Conservation (phyloP, 805 yeast genomes). For the Starmerella gropengiesseri region DNA sequence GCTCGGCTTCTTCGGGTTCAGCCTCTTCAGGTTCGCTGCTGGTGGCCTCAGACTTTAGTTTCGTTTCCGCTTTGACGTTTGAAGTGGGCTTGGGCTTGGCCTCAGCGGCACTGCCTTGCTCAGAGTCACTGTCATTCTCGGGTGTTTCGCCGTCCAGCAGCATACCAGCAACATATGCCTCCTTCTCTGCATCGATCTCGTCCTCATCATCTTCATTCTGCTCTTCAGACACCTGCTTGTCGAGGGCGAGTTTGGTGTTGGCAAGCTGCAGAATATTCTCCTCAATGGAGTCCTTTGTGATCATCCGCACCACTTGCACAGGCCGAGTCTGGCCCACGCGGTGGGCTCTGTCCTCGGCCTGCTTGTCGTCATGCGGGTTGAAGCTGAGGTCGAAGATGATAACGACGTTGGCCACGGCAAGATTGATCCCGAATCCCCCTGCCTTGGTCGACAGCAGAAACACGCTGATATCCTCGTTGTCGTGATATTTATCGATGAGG, state of each 20-base stretch:
- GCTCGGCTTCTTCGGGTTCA: too few species aligned
- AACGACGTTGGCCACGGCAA: constrained; percentile 90
- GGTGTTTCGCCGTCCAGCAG: constrained; percentile 23
- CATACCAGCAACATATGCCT: constrained; percentile 32
- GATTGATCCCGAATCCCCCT: constrained; percentile 96
- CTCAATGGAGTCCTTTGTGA: constrained; percentile 68
- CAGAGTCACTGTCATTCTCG: neutral
- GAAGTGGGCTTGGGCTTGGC: neutral
- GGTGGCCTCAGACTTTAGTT: too few species aligned
- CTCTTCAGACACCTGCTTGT: constrained; percentile 37
- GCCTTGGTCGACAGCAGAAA: constrained; percentile 89
- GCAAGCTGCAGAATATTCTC: constrained; percentile 82
- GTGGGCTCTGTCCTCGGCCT: constrained; percentile 98
- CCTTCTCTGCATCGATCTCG: constrained; percentile 30
- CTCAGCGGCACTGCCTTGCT: neutral
- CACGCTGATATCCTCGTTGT: constrained; percentile 69
- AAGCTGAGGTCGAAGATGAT: constrained; percentile 86
- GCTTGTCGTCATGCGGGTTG: constrained; percentile 97
- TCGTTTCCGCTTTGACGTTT: too few species aligned
- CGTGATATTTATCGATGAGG: constrained; percentile 77
- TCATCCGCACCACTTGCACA: constrained; percentile 66
- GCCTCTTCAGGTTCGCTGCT: too few species aligned
- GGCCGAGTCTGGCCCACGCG: constrained; percentile 88
- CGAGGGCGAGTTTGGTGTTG: constrained; percentile 80
- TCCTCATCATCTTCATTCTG: constrained; percentile 23